Evolutionary conservation across 2,329 filamentous ascomycete genomes (phyloP).

Genomic region (Huntiella abstrusa): DNA sequence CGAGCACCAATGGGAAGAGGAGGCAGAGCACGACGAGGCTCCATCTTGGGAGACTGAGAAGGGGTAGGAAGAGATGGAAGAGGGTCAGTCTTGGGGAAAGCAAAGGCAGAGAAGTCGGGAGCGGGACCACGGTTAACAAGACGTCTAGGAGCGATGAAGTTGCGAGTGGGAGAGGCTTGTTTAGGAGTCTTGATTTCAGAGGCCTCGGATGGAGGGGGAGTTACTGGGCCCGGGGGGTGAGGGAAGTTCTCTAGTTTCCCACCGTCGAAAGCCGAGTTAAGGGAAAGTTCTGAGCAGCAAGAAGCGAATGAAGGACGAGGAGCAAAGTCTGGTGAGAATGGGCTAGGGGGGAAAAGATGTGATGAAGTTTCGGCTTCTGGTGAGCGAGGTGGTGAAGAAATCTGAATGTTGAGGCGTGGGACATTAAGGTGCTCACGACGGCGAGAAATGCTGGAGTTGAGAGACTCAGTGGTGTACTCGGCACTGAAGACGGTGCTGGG

Average conservation of each 20-base stretch:
- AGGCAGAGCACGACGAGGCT: neutral
- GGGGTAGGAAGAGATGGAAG: neutral
- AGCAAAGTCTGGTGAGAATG: constrained; percentile 2
- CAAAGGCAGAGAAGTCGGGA: constrained; percentile 9
- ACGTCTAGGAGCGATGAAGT: neutral
- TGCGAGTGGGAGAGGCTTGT: neutral
- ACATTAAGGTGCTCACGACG: constrained; percentile 1
- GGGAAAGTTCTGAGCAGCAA: constrained; percentile 10
- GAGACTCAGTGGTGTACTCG: constrained; percentile 5
- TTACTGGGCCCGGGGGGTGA: constrained; percentile 6
- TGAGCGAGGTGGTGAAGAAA: constrained; percentile 5
- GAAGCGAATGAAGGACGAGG: constrained; percentile 10
- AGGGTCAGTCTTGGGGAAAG: constrained; percentile 5
- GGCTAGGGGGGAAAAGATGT: neutral
- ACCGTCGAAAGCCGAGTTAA: constrained; percentile 10
- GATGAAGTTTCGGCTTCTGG: neutral
- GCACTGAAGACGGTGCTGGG: constrained; percentile 9
- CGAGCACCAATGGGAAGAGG: neutral
- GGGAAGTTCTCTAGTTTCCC: constrained; percentile 11
- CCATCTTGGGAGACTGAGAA: constrained; percentile 7
- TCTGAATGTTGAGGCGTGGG: constrained; percentile 8
- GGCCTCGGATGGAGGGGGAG: constrained; percentile 5
- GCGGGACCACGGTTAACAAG: constrained; percentile 7
- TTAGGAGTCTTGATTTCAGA: constrained; percentile 1
- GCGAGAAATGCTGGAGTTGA: constrained; percentile 5